Conservation (phyloP, 495 filamentous ascomycete species). For the Penicillium canescens region DNA sequence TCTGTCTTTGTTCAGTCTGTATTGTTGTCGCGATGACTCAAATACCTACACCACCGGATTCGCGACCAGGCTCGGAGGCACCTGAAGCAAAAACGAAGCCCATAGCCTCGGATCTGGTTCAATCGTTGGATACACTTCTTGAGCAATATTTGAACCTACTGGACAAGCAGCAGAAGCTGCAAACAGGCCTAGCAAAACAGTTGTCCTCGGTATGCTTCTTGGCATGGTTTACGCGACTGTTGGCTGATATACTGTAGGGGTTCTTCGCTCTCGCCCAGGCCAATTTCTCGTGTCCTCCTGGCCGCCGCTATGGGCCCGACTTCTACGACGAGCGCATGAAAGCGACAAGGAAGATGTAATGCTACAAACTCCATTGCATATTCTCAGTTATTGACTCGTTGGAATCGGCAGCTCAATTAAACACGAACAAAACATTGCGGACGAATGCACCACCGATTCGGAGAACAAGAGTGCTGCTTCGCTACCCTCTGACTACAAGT, state of each 20-base stretch:
- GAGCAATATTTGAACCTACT: conserved; percentile 69
- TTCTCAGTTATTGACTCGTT: neutral
- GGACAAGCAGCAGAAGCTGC: conserved; percentile 66
- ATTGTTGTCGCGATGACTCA: conserved; percentile 29
- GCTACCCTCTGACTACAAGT: conserved; percentile 7
- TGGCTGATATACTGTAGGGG: conserved; percentile 37
- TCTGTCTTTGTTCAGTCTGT: neutral
- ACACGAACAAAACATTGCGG: neutral
- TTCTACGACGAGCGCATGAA: conserved; percentile 75
- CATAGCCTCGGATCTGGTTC: conserved; percentile 25
- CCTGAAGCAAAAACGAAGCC: conserved; percentile 26
- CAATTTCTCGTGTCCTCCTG: conserved; percentile 66
- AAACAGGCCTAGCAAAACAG: conserved; percentile 50
- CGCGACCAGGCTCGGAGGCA: conserved; percentile 31
- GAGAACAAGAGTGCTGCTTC: neutral
- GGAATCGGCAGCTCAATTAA: conserved; percentile 23
- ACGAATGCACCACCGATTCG: neutral
- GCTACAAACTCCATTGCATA: neutral
- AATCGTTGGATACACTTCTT: conserved; percentile 62
- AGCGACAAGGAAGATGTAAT: conserved; percentile 50
- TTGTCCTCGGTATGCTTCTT: conserved; percentile 53
- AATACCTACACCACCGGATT: conserved; percentile 39
- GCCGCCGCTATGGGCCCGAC: conserved; percentile 63
- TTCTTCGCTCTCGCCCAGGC: conserved; percentile 64
- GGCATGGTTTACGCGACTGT: neutral